Base-by-base conservation (phyloP, 139 green algal species). In the Closterium sp. region DNA sequence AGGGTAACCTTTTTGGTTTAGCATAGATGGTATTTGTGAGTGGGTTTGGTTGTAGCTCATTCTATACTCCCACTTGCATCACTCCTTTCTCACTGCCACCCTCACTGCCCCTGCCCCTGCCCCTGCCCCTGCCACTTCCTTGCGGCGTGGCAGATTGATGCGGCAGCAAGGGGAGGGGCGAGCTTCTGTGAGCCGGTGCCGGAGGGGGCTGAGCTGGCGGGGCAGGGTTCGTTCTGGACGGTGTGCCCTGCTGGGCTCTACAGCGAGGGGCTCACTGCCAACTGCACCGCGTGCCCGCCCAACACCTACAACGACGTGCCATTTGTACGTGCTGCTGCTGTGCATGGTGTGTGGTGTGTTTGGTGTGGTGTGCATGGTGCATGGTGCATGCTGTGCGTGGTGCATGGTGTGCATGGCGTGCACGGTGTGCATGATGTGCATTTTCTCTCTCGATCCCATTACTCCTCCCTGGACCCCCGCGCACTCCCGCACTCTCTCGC, bases 291-390 rank as follows among this genome's bases (percentile, higher is more conserved):
- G 16, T 92, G 89, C 69, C 89, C 89, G 31, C 30, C 66, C n/a
- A 89, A 92, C 81, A 92, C 89, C 31, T 92, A 33, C 34, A 89
- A 89, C 85, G 30, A 85, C 43, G 76, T 87, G 36, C 83, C 88
- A 4, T 31, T 32, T 21, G 87, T 90, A 33, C 9, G 87, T 85
- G 30, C 7, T 76, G 55, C 55, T 76, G 55, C 43, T 66, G 43
- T 66, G 9, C 9, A 16, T 66, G 43, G 12, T 66, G 43, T 66
- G 43, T 66, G 43, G 43, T 28, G 55, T 76, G 55, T 76, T 16
- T 76, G 55, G 55, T 76, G 55, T 19, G 43, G 9, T 10, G 43
- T 66, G 9, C 21, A 16, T 66, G 43, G 36, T 55, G 36, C 4
- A 6, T 55, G 36, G 43, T 66, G 43, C 43, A 16, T 66, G 43